phyloP scores from a whole-genome alignment of 768 basidiomycete genomes.

The Boletales sp. region DNA sequence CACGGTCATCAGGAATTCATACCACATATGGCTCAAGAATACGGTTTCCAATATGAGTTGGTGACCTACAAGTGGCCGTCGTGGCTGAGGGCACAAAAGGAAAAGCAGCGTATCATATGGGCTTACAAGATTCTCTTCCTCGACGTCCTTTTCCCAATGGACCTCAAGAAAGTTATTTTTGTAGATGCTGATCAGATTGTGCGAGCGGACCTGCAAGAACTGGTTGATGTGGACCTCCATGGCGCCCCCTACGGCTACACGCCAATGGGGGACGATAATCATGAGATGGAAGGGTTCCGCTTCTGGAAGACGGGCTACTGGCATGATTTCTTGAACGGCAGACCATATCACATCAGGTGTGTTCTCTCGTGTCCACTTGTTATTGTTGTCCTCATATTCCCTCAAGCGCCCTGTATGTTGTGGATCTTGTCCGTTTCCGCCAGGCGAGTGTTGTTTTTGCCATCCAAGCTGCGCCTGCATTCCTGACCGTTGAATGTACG shows the following conservation, averaged over 20 bases:
- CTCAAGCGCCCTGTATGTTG: constrained; percentile 88
- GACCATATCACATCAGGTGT: constrained; percentile 94
- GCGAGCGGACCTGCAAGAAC: constrained; percentile 89
- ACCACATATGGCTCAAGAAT: constrained; percentile 86
- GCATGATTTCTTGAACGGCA: constrained; percentile 80
- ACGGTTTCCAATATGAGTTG: constrained; percentile 93
- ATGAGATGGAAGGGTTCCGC: constrained; percentile 95
- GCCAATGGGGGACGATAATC: constrained; percentile 95
- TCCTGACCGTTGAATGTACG: neutral
- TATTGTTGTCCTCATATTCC: constrained; percentile 7
- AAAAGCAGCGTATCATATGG: constrained; percentile 99
- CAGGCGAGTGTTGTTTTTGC: constrained; percentile 45
- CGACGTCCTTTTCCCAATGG: constrained; percentile 98
- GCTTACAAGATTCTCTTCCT: constrained; percentile 99
- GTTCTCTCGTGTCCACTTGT: constrained; percentile 14
- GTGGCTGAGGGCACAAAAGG: constrained; percentile 94
- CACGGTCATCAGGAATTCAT: constrained; percentile 72
- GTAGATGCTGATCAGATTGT: constrained; percentile 99
- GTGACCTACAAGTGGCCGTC: constrained; percentile 99
- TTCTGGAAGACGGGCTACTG: constrained; percentile 99
- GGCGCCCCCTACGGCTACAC: constrained; percentile 95
- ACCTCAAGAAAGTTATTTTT: constrained; percentile 98
- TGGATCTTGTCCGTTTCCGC: constrained; percentile 93
- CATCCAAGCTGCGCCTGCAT: neutral
- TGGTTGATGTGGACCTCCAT: constrained; percentile 89